Base-by-base conservation (phyloP, 2,329 filamentous ascomycete species). In the Colletotrichum limetticola region DNA sequence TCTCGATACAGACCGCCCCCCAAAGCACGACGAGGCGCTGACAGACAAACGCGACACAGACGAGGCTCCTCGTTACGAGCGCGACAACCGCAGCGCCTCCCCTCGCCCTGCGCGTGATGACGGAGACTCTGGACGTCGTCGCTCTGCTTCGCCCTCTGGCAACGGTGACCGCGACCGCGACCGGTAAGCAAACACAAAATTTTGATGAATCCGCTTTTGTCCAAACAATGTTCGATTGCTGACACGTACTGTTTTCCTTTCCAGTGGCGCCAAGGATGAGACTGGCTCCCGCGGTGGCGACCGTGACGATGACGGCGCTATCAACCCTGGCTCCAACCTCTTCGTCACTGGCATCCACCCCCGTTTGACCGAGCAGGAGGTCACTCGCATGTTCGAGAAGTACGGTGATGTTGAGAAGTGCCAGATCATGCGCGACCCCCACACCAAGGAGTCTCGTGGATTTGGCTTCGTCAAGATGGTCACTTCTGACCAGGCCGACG, bases 381-480 rank as follows among this genome's bases (percentile, higher is more conserved):
- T 99, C 74, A 93, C 94, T 67, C 95, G 95, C 83, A 92, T 99
- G 77, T 99, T 99, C 81, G 95, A 98, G 86, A 99, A 98, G 86
- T 98, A 98, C 80, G 97, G 97, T 78, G 95, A 98, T 82, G 97
- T 99, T 65, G 96, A 98, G 86, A 98, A 97, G 86, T 98, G 96
- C 87, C 97, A 98, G 84, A 99, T 99, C 86, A 99, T 99, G 97
- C 92, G 96, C 80, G 97, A 99, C 82, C 97, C 97, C 75, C 97
- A 99, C 85, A 97, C 94, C 80, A 97, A 98, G 86, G 97, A 99
- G 85, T 98, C 96, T 78, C 97, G 97, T 84, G 97, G 97, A 77
- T 99, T 99, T 77, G 97, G 97, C 69, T 99, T 99, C 86, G 97
- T 99, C 83, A 98, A 99, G 88, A 98, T 99, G 96, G 92, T 95